Evolutionary conservation across 331 rosid species (phyloP), one percentile per base, ranked within the genome.

Genomic region (Malus hybrid): DNA sequence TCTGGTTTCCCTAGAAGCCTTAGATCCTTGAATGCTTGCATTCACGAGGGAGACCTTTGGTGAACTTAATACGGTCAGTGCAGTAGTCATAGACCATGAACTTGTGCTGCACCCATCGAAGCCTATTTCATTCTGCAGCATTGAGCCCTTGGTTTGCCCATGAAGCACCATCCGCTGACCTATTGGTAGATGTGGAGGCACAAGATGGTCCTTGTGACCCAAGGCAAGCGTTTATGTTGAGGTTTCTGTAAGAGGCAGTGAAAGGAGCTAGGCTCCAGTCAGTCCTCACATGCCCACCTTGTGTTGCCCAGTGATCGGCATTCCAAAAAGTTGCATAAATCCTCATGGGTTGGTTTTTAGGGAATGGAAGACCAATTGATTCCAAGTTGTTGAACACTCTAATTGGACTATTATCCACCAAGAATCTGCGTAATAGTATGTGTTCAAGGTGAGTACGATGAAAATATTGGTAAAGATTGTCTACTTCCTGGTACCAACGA

Each of bases 291-390:
- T 63, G 73, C 3, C 93, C 93, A 69, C 96, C 90, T 74, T 86
- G 85, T 28, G 96, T 88, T 24, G 97, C 97, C 97, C 96, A 90
- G 15, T 88, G 81, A 28, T 93, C 94, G 6, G 88, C 96, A 59
- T 90, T 87, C 97, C 97, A 93, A 8, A 93, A 72, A 20, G 86
- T 93, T 1, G 93, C 69, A 89, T 88, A 90, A 4, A 88, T 5
- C 77, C 84, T 86, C 97, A 93, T 90, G 15, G 94, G 84, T 82
- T 85, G 83, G 27, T 28, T 72, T 28, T 80, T 86, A 0, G 93
- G 96, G 78, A 82, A 90, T 33, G 88, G 74, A 39, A 93, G 81
- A 15, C 90, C 90, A 8, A 81, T 28, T 5, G 56, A 32, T 79
- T 87, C 80, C 80, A 78, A 64, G 60, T 92, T 92, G 11, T 50